Base-by-base conservation (phyloP, 2,329 filamentous ascomycete species). In the Kalaharituber pfeilii region DNA sequence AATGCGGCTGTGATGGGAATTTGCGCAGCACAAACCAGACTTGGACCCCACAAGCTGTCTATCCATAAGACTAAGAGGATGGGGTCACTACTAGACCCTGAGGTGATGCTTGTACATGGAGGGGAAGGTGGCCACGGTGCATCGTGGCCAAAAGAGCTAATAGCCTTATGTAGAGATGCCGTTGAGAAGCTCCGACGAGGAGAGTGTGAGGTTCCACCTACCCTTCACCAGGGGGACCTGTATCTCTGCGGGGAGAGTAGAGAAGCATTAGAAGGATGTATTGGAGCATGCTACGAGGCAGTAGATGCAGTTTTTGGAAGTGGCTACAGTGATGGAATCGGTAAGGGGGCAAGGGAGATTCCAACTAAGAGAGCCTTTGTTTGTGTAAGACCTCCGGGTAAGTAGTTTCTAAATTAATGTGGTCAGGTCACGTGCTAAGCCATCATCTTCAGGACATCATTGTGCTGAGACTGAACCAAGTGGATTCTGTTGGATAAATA, bases 401-500 rank as follows among this genome's bases (percentile, higher is more conserved):
- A 22, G 57, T 58, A 45, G 25, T 13, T 24, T 9, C 20, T 9
- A 9, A 13, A 50, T 24, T 22, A 39, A n/a, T n/a, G n/a, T n/a
- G n/a, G n/a, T n/a, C n/a, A n/a, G n/a, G n/a, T n/a, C n/a, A n/a
- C n/a, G 18, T 51, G 44, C 15, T 42, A 49, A 44, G 18, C n/a
- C 18, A n/a, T n/a, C n/a, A 15, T 22, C 36, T 3, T 8, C 33
- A 64, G 91, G 91, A 1, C 91, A 98, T 66, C 91, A 98, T 66
- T 98, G 91, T 69, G 94, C 89, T 2, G 79, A 86, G 3, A 79
- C 83, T 50, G 82, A 83, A 63, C 91, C 91, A 0, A 95, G 89
- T 1, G 91, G 91, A 0, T 98, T 98, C 66, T 98, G 91, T 70
- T 98, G 91, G 89, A 71, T 98, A 51, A 98, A 98, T 68, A 98